Base-by-base conservation (phyloP, 768 basidiomycete genomes). In the Auricularia heimuer region DNA sequence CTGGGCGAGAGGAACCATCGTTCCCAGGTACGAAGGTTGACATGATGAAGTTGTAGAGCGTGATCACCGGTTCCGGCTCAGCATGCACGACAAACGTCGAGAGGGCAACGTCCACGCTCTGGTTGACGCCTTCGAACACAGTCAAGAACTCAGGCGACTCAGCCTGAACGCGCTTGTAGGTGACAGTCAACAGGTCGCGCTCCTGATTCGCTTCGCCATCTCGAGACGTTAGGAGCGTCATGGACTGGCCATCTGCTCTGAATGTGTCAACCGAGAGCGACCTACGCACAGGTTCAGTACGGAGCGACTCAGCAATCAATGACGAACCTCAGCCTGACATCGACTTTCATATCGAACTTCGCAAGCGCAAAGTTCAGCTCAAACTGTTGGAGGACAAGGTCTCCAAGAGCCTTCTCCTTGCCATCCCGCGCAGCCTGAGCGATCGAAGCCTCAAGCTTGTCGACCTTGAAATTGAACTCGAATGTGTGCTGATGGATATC, bases 41-140 rank as follows among this genome's bases (percentile, higher is more conserved):
- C 89, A 99, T 95, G 75, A 99, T 85, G 77, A 96, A 98, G 76
- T 98, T 94, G 75, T 98, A 98, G 24, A 98, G 75, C 1, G 89
- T 82, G 44, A 99, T 78, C 54, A 98, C 87, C 12, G 96, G 94
- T 71, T 94, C 92, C 0, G 97, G 94, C 7, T 90, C 89, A 3
- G 89, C 86, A 64, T 86, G 85, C 75, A 98, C 87, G 63, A 95
- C 83, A 73, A 99, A 86, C 0, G 96, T 97, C 3, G 96, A 95
- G 45, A 98, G 79, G 69, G 85, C 85, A 68, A 94, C 84, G 70
- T 94, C 89, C 65, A 98, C 84, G 65, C 78, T 89, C 75, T 97
- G 95, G 70, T 96, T 90, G 60, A 94, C 85, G 29, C 89, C 87
- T 67, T 94, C 92, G 74, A 90, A 88, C 3, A 85, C 75, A 1